A percentile compares a stretch with the other conserved stretches of the same genome.
phyloP scores from a whole-genome alignment of 2,329 filamentous ascomycete species.

The Cercospora nicotianae region DNA sequence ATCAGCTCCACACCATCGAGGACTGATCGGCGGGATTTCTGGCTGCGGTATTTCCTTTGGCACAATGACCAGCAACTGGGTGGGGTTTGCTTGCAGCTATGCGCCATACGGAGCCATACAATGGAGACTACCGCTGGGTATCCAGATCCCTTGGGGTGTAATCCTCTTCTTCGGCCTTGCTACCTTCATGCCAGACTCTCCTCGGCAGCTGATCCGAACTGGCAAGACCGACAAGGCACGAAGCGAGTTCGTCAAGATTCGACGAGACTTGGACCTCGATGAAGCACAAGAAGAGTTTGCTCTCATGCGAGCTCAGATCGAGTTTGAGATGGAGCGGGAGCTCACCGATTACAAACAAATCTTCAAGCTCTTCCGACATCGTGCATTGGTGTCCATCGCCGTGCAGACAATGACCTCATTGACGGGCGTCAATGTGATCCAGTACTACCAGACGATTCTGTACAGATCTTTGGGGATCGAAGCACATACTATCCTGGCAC shows the following conservation, averaged over 20 bases:
- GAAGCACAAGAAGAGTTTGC: slow-evolving; percentile 54
- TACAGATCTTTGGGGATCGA: slow-evolving; percentile 57
- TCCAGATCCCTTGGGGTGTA: slow-evolving; percentile 59
- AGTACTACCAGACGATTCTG: slow-evolving; percentile 49
- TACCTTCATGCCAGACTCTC: slow-evolving; percentile 59
- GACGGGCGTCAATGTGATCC: slow-evolving; percentile 60
- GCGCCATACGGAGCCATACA: slow-evolving; percentile 55
- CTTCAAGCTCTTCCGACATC: slow-evolving; percentile 53
- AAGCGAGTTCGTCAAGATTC: slow-evolving; percentile 51
- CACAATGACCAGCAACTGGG: slow-evolving; percentile 59
- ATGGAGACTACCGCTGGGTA: slow-evolving; percentile 57
- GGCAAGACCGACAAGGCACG: slow-evolving; percentile 53
- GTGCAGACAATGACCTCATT: slow-evolving; percentile 60
- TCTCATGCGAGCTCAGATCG: slow-evolving; percentile 51
- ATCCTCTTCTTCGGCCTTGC: slow-evolving; percentile 55
- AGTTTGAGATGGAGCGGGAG: slow-evolving; percentile 59
- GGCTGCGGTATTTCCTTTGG: slow-evolving; percentile 58
- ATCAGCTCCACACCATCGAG: slow-evolving; percentile 46
- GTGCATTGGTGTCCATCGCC: slow-evolving; percentile 55
- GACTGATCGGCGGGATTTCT: slow-evolving; percentile 53
- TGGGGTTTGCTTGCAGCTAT: slow-evolving; percentile 57
- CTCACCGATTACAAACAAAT: slow-evolving; percentile 55
- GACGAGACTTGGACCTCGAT: slow-evolving; percentile 48
- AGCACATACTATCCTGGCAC: slow-evolving; percentile 52
- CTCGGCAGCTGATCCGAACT: slow-evolving; percentile 53